These are phyloP conservation scores for Sugiyamaella pinicola DNA, from an alignment of 1,139 yeast genomes.

Conservation along the genomic window DNA sequence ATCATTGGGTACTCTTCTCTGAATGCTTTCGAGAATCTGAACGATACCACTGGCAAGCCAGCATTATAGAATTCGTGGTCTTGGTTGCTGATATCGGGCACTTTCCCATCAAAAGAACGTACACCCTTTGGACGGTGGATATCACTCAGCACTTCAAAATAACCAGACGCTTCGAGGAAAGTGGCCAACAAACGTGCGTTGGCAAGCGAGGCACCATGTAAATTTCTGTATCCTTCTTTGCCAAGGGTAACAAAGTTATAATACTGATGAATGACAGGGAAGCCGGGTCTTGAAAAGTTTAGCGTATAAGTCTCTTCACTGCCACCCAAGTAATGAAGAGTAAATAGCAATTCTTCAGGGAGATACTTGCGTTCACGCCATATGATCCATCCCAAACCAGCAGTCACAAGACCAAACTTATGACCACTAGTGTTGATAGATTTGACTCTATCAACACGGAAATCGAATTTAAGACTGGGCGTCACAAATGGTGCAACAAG, in stretches of 20 bases:
- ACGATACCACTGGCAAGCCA: slow-evolving; percentile 90
- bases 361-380: slow-evolving; percentile 69
- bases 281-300: slow-evolving; percentile 91
- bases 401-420: slow-evolving; percentile 86
- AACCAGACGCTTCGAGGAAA: slow-evolving; percentile 64
- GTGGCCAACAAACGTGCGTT: slow-evolving; percentile 71
- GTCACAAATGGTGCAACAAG: slow-evolving; percentile 81
- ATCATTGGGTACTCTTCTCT: slow-evolving; percentile 67
- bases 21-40: slow-evolving; percentile 66
- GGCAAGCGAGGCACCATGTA: slow-evolving; percentile 63
- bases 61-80: slow-evolving; percentile 52
- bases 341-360: slow-evolving; percentile 73
- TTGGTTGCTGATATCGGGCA: slow-evolving; percentile 35
- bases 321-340: slow-evolving; percentile 84
- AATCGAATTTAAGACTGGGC: slow-evolving; percentile 83
- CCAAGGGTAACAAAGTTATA: slow-evolving; percentile 76
- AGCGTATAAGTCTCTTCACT: slow-evolving; percentile 83
- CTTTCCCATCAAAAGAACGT: slow-evolving; percentile 25
- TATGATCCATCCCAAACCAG: slow-evolving; percentile 91
- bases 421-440: slow-evolving; percentile 94
- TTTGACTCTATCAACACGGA: slow-evolving; percentile 70
- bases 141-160: slow-evolving; percentile 74
- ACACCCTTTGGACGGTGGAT: slow-evolving; percentile 57
- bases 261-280: slow-evolving; percentile 86
- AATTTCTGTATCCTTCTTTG: slow-evolving; percentile 62